Evolutionary conservation across 345 rosid species (phyloP).

Genomic region (Dimocarpus longan): DNA sequence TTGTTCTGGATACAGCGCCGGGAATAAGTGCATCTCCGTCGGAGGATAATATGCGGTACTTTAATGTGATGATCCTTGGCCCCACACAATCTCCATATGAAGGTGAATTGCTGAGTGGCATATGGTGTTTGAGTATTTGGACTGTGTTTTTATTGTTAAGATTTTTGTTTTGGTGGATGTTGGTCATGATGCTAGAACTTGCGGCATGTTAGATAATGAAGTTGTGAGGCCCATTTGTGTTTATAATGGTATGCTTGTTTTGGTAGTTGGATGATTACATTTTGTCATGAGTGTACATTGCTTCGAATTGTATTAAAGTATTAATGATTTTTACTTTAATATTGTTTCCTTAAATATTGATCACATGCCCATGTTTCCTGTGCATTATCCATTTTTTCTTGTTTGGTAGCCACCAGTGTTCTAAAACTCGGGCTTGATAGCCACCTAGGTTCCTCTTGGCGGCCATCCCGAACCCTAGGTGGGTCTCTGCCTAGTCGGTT

Average conservation of each 20-base stretch:
- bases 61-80: slow-evolving; percentile 97
- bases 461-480: too few species aligned
- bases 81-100: slow-evolving; percentile 96
- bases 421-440: too few species aligned
- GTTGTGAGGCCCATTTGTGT: not conserved
- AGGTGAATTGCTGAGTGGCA: slow-evolving; percentile 47
- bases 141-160: not conserved
- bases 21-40: slow-evolving; percentile 98
- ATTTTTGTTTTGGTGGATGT: not conserved
- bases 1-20: slow-evolving; percentile 61
- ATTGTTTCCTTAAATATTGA: not conserved
- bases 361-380: not conserved
- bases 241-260: not conserved
- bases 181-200: not conserved
- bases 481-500: too few species aligned
- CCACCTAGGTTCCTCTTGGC: too few species aligned
- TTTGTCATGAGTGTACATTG: not conserved
- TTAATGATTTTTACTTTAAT: too few species aligned
- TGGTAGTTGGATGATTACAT: not conserved
- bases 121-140: not conserved
- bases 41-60: slow-evolving; percentile 94
- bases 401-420: not conserved
- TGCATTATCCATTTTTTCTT: not conserved
- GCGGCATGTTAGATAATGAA: not conserved
- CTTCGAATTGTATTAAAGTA: not conserved